Conservation (phyloP, 148 eudicot genomes). For the Vaccinium myrtillus region DNA sequence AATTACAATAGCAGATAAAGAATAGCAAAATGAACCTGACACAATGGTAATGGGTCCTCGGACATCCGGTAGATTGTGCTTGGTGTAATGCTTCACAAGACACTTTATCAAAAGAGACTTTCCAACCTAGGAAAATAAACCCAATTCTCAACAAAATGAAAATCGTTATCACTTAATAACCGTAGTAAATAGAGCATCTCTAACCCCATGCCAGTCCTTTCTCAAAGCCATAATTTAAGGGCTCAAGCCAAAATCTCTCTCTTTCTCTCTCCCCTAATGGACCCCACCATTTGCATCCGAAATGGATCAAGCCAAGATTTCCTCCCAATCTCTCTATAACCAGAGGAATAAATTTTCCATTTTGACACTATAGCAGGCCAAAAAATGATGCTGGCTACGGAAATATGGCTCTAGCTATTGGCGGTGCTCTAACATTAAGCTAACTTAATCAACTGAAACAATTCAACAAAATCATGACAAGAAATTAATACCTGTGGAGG, state of each 20-base stretch:
- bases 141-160: neutral
- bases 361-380: neutral
- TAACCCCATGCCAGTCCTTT: neutral
- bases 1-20: neutral
- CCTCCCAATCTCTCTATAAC: neutral
- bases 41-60: slow-evolving; percentile 84
- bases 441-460: neutral
- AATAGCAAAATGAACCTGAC: slow-evolving; percentile 54
- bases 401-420: neutral
- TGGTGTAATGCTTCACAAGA: slow-evolving; percentile 82
- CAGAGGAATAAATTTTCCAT: neutral
- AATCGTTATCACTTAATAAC: neutral
- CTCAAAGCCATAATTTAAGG: neutral
- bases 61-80: slow-evolving; percentile 88
- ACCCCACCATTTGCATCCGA: neutral
- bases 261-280: neutral
- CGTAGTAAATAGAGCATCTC: neutral
- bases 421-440: neutral
- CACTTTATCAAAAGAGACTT: slow-evolving; percentile 85
- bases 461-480: neutral
- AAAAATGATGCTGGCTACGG: neutral
- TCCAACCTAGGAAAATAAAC: slow-evolving; percentile 56
- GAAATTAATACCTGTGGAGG: slow-evolving; percentile 64
- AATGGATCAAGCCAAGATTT: neutral
- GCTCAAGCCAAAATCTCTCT: neutral